A percentile compares a stretch with the other conserved stretches of the same genome.
Evolutionary conservation across 2,329 filamentous ascomycete genomes (phyloP).

Genomic region (Cordyceps cicadae): DNA sequence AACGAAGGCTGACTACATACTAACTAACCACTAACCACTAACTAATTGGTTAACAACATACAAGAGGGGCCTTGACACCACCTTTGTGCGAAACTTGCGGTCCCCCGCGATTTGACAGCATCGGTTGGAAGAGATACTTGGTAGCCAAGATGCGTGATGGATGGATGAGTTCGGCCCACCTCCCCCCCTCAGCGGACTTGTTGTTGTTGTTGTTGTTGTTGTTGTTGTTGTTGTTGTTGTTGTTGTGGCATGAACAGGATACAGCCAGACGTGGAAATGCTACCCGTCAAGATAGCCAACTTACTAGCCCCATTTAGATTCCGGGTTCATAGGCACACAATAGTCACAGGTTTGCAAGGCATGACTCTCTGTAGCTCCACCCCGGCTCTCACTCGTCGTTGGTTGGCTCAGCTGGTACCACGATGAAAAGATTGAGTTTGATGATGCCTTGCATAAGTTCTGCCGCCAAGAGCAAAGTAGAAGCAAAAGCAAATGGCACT

Average conservation of each 20-base stretch:
- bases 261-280: neutral
- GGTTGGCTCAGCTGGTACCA: neutral
- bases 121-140: too few relatives aligned
- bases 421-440: neutral
- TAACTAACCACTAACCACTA: too few relatives aligned
- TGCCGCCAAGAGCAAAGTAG: too few relatives aligned
- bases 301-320: too few relatives aligned
- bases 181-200: neutral
- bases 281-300: neutral
- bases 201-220: too few relatives aligned
- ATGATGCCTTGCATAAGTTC: neutral
- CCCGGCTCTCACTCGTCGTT: neutral
- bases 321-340: too few relatives aligned
- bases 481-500: neutral
- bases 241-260: neutral
- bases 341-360: neutral
- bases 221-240: too few relatives aligned
- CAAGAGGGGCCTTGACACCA: conserved; percentile 8
- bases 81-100: neutral
- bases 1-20: too few relatives aligned
- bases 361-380: neutral
- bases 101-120: neutral
- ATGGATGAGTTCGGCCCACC: too few relatives aligned
- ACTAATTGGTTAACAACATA: neutral
- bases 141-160: too few relatives aligned